Percentiles rank a stretch among this genome's conserved stretches.
These are phyloP conservation scores for Candida oleophila DNA, from an alignment of 805 yeast species.

Conservation along the genomic window DNA sequence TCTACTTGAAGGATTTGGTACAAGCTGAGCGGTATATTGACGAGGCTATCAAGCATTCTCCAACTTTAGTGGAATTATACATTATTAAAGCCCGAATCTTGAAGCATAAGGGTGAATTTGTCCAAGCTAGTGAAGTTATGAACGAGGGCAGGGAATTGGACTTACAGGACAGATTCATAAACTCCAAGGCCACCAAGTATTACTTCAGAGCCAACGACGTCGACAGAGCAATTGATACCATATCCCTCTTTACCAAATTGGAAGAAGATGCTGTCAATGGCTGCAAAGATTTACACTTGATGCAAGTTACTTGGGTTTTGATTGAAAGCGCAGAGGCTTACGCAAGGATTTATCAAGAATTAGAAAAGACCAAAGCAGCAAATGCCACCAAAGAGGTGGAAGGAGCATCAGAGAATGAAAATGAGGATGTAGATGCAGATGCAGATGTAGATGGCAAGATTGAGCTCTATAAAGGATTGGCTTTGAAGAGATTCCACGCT, in stretches of 20 bases:
- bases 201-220: conserved; percentile 71
- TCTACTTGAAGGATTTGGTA: conserved; percentile 51
- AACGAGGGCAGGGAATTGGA: conserved; percentile 73
- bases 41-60: conserved; percentile 66
- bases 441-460: conserved; percentile 33
- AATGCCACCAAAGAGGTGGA: conserved; percentile 5
- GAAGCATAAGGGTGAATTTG: conserved; percentile 65
- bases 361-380: conserved; percentile 9
- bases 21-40: conserved; percentile 60
- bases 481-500: conserved; percentile 75
- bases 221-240: conserved; percentile 70
- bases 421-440: conserved; percentile 6
- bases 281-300: conserved; percentile 76
- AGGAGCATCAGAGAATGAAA: conserved; percentile 29
- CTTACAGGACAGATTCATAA: conserved; percentile 87
- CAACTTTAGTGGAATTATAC: conserved; percentile 81
- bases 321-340: conserved; percentile 84
- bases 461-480: conserved; percentile 58
- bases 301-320: conserved; percentile 92
- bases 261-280: conserved; percentile 84
- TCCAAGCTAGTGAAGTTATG: conserved; percentile 64
- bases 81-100: conserved; percentile 77
- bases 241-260: conserved; percentile 75
- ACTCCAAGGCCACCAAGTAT: conserved; percentile 84
- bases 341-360: conserved; percentile 49